Evolutionary conservation across 768 basidiomycete genomes (phyloP).

Genomic region (Mrakia hoshinonis): DNA sequence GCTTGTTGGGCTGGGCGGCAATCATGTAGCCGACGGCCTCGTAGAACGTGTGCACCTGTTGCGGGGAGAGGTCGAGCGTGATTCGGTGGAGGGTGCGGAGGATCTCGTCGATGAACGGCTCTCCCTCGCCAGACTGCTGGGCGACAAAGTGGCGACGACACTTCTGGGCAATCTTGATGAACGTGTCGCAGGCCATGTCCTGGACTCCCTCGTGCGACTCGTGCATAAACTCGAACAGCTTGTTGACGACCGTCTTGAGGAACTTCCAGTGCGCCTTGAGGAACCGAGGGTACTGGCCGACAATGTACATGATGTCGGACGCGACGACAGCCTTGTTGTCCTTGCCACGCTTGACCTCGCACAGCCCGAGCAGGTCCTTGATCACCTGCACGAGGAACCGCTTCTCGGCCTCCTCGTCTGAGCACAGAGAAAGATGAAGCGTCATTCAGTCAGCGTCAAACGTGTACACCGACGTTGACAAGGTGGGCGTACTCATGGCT

Average conservation of each 20-base stretch:
- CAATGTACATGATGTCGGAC: constrained; percentile 66
- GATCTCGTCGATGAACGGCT: constrained; percentile 98
- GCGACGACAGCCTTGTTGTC: constrained; percentile 99
- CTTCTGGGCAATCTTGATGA: constrained; percentile 99
- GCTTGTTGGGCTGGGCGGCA: constrained; percentile 94
- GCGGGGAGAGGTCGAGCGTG: constrained; percentile 85
- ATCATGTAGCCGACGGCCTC: constrained; percentile 99
- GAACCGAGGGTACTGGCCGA: constrained; percentile 98
- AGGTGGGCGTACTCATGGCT: constrained; percentile 75
- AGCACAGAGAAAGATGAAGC: not conserved
- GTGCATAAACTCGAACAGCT: constrained; percentile 99
- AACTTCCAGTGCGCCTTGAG: constrained; percentile 99
- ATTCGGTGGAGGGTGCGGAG: constrained; percentile 82
- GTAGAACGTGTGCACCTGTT: constrained; percentile 97
- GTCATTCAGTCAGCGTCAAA: not conserved
- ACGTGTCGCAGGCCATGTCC: constrained; percentile 99
- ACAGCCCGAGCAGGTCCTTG: constrained; percentile 93
- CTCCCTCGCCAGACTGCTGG: constrained; percentile 92
- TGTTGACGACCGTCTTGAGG: constrained; percentile 98
- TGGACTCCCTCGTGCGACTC: constrained; percentile 99
- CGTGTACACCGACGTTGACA: not conserved
- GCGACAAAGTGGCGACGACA: constrained; percentile 92
- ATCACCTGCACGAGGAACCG: constrained; percentile 98
- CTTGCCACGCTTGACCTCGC: constrained; percentile 97
- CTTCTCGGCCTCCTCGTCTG: constrained; percentile 98